Base-by-base conservation (phyloP, 257 asterid genomes). In the Scutellaria galericulata region DNA sequence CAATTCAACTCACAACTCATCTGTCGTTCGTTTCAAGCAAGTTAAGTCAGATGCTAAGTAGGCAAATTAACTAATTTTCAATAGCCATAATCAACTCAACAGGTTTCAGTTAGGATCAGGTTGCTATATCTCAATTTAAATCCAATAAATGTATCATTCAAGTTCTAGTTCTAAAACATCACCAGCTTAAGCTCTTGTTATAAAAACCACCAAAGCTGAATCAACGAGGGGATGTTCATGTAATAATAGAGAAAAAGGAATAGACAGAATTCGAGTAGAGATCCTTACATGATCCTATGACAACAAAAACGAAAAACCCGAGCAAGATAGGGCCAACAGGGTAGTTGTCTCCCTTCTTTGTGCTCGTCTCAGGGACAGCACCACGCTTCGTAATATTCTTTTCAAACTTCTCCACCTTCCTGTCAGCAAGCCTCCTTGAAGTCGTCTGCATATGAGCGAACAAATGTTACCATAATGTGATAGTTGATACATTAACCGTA, bases 311-410 rank as follows among this genome's bases (percentile, higher is more conserved):
- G 74, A 94, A 94, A 74, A 94, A 94, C 11, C 97, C 99, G 69
- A 94, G 87, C 87, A 94, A 80, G 81, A 94, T 70, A 44, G 99
- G 99, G 71, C 99, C 99, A 52, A 91, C 97, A 24, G 99, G 83
- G 66, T 82, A 87, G 86, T 77, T 76, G 79, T 47, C 90, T 35
- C 90, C 96, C 86, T 94, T 94, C 89, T 94, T 94, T 64, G 89
- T 62, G 44, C 77, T 79, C 7, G 90, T 83, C 80, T 94, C 98
- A 3, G 92, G 87, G 60, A 94, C 91, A 10, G 87, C 76, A 74
- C 98, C 99, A 14, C 99, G 83, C 77, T 69, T 91, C 56, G 96
- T 90, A 24, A 94, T 90, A 76, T 94, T 94, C 90, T 92, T 94
- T 84, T 94, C 93, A 68, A 94, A 94, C 83, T 46, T 94, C 91